Conservation (phyloP, 1,284 basidiomycete genomes). For the Filobasidium uniguttulatum region DNA sequence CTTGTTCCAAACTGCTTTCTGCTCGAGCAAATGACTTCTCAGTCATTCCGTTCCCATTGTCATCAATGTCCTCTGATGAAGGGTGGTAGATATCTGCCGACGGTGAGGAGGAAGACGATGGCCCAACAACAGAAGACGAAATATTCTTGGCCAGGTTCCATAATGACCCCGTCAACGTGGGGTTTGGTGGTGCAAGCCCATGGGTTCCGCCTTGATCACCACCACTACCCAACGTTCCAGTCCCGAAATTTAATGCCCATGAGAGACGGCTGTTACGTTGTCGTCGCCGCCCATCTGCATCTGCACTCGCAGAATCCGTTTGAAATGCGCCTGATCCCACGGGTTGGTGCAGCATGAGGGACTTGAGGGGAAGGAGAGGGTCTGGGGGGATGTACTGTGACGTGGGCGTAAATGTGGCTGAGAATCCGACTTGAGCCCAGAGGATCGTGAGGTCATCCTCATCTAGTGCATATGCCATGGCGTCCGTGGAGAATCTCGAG, state of each 20-base stretch:
- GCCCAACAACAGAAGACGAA: too few species aligned
- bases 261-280: constrained; percentile 16
- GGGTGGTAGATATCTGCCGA: too few species aligned
- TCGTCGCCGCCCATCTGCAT: too few species aligned
- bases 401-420: constrained; percentile 34
- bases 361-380: constrained; percentile 34
- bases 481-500: too few species aligned
- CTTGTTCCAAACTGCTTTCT: constrained; percentile 33
- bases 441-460: constrained; percentile 24
- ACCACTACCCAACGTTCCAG: constrained; percentile 33
- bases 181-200: constrained; percentile 21
- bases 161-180: constrained; percentile 34
- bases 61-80: too few species aligned
- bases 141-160: constrained; percentile 35
- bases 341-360: constrained; percentile 33
- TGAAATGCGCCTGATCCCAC: constrained; percentile 30
- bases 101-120: too few species aligned
- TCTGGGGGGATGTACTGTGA: constrained; percentile 36
- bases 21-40: constrained; percentile 26
- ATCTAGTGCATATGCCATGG: neutral
- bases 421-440: constrained; percentile 34
- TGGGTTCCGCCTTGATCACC: constrained; percentile 3
- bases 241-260: constrained; percentile 33
- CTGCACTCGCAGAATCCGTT: too few species aligned
- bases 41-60: too few species aligned